Evolutionary conservation across 169 alveolate species (phyloP).

Genomic region (Plasmodium inui): DNA sequence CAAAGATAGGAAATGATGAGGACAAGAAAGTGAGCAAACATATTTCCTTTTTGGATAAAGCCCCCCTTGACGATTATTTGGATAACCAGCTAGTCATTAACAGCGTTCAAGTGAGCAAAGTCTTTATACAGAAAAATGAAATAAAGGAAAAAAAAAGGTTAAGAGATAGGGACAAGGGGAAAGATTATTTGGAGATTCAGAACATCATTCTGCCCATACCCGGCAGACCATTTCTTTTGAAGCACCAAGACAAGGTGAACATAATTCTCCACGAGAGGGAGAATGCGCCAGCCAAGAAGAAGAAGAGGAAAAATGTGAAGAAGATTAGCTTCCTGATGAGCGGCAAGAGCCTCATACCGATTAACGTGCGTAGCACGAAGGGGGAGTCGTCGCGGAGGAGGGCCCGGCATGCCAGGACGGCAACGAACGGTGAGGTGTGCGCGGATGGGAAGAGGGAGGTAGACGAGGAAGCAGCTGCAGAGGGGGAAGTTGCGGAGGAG

Average conservation of each 20-base stretch:
- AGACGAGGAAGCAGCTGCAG: background rate
- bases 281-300: background rate
- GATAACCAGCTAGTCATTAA: constrained; percentile 78
- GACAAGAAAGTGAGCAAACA: constrained; percentile 13
- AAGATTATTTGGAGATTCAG: constrained; percentile 68
- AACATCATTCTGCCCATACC: constrained; percentile 81
- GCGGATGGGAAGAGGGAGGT: background rate
- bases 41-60: constrained; percentile 32
- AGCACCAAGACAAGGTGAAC: constrained; percentile 70
- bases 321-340: constrained; percentile 51
- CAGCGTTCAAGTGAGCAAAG: constrained; percentile 75
- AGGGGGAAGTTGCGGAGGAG: constrained; percentile 12
- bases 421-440: background rate
- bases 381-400: background rate
- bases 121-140: constrained; percentile 77
- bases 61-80: constrained; percentile 46
- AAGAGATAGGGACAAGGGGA: constrained; percentile 6
- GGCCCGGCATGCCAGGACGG: background rate
- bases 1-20: constrained; percentile 36
- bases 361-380: constrained; percentile 9
- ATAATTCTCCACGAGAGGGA: constrained; percentile 11
- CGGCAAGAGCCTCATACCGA: constrained; percentile 57
- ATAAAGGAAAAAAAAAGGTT: constrained; percentile 58
- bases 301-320: constrained; percentile 9
- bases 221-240: constrained; percentile 77